These are phyloP conservation scores for Taphrina confusa DNA, from an alignment of 1,139 yeast species.

Conservation along the genomic window DNA sequence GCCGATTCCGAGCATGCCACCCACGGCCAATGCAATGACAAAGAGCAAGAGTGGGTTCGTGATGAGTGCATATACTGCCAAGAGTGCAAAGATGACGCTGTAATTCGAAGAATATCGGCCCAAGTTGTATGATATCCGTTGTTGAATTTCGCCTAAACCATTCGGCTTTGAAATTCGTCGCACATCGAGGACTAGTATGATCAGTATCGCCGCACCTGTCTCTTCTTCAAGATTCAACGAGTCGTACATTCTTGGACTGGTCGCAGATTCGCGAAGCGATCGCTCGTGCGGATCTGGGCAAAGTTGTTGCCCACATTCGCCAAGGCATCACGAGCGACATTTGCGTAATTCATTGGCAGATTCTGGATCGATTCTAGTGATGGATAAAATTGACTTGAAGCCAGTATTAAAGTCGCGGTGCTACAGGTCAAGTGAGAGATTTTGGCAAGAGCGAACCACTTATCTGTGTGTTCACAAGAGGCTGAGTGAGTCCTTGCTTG, in stretches of 20 bases:
- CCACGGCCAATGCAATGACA: slow-evolving; percentile 59
- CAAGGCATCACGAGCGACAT: slow-evolving; percentile 30
- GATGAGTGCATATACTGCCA: slow-evolving; percentile 69
- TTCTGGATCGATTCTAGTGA: slow-evolving; percentile 11
- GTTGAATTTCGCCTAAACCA: slow-evolving; percentile 85
- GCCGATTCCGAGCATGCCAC: slow-evolving; percentile 77
- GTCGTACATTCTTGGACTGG: slow-evolving; percentile 69
- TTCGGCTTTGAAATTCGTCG: slow-evolving; percentile 87
- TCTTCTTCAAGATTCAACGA: not conserved
- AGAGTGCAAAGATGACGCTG: slow-evolving; percentile 67
- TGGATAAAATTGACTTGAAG: slow-evolving; percentile 18
- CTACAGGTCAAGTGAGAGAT: too few species aligned
- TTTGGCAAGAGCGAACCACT: too few species aligned
- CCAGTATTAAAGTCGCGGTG: not conserved
- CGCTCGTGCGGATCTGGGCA: slow-evolving; percentile 26
- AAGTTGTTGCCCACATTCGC: slow-evolving; percentile 26
- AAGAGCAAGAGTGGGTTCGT: slow-evolving; percentile 82
- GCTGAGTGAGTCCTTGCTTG: too few species aligned
- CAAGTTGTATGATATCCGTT: slow-evolving; percentile 81
- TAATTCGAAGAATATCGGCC: slow-evolving; percentile 88
- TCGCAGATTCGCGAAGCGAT: slow-evolving; percentile 66
- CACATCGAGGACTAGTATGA: slow-evolving; percentile 66
- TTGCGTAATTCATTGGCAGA: slow-evolving; percentile 29
- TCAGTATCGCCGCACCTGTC: not conserved
- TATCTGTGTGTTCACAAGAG: too few species aligned